Evolutionary conservation across 495 filamentous ascomycete genomes (phyloP), one percentile per base, ranked within the genome.

Genomic region (Penicillium argentinense): DNA sequence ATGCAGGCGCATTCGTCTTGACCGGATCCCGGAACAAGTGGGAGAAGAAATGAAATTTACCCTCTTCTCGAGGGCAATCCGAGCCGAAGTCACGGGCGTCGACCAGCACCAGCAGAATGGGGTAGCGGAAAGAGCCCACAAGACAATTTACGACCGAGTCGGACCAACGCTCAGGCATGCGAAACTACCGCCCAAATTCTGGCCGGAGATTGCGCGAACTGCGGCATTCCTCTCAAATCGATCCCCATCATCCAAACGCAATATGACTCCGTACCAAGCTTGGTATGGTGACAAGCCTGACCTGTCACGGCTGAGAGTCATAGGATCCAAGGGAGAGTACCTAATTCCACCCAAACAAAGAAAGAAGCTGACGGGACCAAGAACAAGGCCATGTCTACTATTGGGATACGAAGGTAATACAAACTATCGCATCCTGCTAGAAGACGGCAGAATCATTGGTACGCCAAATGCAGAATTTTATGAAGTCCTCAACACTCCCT

Each of bases 241-340:
- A 45, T 52, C 38, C 11, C 58, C 47, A 16, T 51, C 39, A 44
- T 52, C 46, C n/a, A 51, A 44, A 32, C 42, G 55, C 29, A 42
- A 51, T 18, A 62, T 51, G 38, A 62, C 55, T 56, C 58, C 50
- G 29, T 62, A 62, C 29, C 38, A 62, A 47, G 51, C 51, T 12
- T 62, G 42, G 58, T 58, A 58, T 36, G 29, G 46, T 18, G 47
- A 54, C 19, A 62, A 49, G 28, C 58, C 54, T 36, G 54, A 62
- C 41, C 49, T 62, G 25, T 62, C 54, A 46, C 13, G 44, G 41
- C 45, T 62, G 1, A 47, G 47, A 47, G 51, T 58, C 5, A 57
- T 62, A 18, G 40, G 54, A 33, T 62, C 45, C 17, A 54, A 32
- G 21, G 54, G 42, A 12, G 29, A 59, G 34, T 51, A 45, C 29